Evolutionary conservation across 805 yeast genomes (phyloP).

Genomic region (Ogataea sp.): DNA sequence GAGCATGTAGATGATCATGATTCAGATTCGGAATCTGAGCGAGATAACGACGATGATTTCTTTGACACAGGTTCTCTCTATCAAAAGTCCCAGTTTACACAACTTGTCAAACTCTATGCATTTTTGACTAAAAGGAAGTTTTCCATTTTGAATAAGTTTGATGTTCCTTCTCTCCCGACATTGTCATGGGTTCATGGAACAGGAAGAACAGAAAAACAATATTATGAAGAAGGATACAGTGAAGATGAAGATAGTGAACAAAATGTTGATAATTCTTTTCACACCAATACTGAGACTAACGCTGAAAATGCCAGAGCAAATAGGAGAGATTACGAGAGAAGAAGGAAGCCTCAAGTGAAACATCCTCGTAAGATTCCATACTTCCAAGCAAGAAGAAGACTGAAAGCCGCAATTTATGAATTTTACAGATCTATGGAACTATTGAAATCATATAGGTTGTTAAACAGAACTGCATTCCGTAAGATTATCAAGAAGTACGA

Average conservation of each 20-base stretch:
- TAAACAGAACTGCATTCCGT: conserved; percentile 83
- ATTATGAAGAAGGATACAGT: conserved; percentile 25
- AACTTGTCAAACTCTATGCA: conserved; percentile 2
- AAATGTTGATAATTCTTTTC: no score
- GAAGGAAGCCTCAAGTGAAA: conserved; percentile 6
- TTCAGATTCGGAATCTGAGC: conserved; percentile 6
- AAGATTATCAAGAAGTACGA: conserved; percentile 89
- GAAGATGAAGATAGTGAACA: conserved; percentile 10
- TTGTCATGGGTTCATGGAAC: conserved; percentile 24
- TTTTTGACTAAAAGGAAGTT: conserved; percentile 18
- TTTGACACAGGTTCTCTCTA: conserved; percentile 2
- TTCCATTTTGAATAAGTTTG: conserved; percentile 26
- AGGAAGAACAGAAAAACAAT: conserved; percentile 25
- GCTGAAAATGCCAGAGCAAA: no score
- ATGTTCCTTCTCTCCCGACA: conserved; percentile 33
- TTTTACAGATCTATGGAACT: conserved; percentile 68
- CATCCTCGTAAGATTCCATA: conserved; percentile 37
- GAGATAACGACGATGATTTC: conserved; percentile 6
- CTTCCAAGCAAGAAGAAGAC: conserved; percentile 54
- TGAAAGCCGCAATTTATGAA: conserved; percentile 63
- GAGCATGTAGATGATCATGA: no score
- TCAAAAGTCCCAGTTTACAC: neutral
- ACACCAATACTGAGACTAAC: no score
- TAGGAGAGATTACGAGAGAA: conserved; percentile 42
- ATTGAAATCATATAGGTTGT: conserved; percentile 57